A percentile compares a stretch with the other conserved stretches of the same genome.
These are phyloP conservation scores for Eruca vesicaria DNA, from an alignment of 441 rosid species.

Conservation along the genomic window DNA sequence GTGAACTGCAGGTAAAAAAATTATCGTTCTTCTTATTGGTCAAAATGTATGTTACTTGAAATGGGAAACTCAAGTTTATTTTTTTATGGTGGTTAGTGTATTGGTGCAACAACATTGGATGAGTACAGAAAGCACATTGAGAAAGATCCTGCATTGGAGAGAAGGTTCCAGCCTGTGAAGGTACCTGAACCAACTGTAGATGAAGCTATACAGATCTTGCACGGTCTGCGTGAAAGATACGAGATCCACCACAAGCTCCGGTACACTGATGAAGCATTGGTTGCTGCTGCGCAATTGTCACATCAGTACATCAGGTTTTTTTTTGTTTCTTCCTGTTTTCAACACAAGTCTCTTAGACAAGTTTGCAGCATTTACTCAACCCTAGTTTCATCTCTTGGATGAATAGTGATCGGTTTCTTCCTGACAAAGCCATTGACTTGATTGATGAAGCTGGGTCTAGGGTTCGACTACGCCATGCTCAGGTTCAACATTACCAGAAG, in stretches of 20 bases:
- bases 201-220: slow-evolving; percentile 80
- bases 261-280: slow-evolving; percentile 77
- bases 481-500: slow-evolving; percentile 53
- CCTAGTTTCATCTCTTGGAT: slow-evolving; percentile 1
- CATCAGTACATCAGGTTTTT: slow-evolving; percentile 84
- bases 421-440: slow-evolving; percentile 98
- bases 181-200: slow-evolving; percentile 89
- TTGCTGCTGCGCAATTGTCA: slow-evolving; percentile 79
- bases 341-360: not conserved
- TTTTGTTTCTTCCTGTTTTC: not conserved
- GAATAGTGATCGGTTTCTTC: slow-evolving; percentile 91
- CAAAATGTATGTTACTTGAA: not conserved
- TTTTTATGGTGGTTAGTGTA: slow-evolving; percentile 53
- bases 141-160: slow-evolving; percentile 87
- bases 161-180: slow-evolving; percentile 92
- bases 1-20: slow-evolving; percentile 69
- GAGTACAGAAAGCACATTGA: slow-evolving; percentile 89
- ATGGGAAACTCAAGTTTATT: not conserved
- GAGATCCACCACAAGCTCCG: slow-evolving; percentile 91
- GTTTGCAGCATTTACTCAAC: not conserved
- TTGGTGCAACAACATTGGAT: slow-evolving; percentile 92
- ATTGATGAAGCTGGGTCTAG: slow-evolving; percentile 99
- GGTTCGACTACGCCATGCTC: slow-evolving; percentile 94
- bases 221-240: slow-evolving; percentile 83
- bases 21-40: not conserved